Base-by-base conservation (phyloP, 768 basidiomycete genomes). In the Naematelia encephala region DNA sequence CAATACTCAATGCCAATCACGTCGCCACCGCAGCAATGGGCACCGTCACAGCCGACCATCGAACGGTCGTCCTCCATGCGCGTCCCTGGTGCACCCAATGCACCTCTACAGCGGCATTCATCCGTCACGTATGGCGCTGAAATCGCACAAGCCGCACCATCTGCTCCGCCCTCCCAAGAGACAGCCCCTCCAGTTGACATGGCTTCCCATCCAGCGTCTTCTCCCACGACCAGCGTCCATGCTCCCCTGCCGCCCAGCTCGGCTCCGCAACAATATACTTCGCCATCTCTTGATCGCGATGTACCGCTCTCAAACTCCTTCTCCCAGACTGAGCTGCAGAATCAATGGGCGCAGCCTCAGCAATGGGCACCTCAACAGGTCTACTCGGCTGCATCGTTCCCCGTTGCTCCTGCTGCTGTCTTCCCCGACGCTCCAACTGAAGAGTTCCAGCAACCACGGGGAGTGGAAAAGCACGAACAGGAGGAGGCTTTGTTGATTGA, bases 401-500 rank as follows among this genome's bases (percentile, higher is more conserved):
- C 71, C 10, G 48, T 44, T 13, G 69, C 72, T 39, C 67, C 70
- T 4, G 60, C 65, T 13, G 70, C 74, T 16, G 64, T 71, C 3
- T 77, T 77, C 62, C 76, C 76, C 4, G 68, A 75, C 44, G 74
- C 74, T 1, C 76, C 76, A 13, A 46, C 49, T 21, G 64, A 57
- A 16, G 16, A 61, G 16, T 23, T 52, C 42, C 25, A 51, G 34
- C 58, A 62, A 14, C 25, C 61, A 30, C 58, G 64, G 52, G 62
- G 61, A 5, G 43, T 67, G 22, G 67, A 70, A 58, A 64, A 64
- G 47, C 59, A 72, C 50, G 61, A 69, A 47, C 54, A 70, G 47
- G 67, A 74, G 47, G 75, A 76, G 51, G 72, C 70, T 21, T 49
- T 76, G 61, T 59, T 76, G 54, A 76, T 76, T 51, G 72, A 76